These are phyloP conservation scores for Aspergillus fumigatus DNA, from an alignment of 2,329 filamentous ascomycete genomes.

Conservation along the genomic window DNA sequence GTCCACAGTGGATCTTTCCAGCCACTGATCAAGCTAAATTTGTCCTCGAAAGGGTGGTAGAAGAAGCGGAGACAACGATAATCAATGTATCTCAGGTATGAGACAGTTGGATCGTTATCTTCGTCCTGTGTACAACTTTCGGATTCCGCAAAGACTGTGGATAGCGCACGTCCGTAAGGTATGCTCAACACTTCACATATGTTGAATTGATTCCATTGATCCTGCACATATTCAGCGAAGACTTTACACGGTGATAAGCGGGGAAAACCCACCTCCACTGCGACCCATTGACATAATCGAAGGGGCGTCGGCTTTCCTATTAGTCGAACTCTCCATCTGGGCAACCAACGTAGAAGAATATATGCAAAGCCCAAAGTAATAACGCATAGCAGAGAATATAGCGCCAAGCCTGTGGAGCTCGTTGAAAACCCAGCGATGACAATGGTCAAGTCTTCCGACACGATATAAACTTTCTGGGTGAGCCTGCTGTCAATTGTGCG, in stretches of 20 bases:
- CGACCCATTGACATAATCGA: constrained; percentile 79
- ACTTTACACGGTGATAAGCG: neutral
- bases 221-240: constrained; percentile 46
- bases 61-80: constrained; percentile 94
- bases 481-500: constrained; percentile 58
- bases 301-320: constrained; percentile 67
- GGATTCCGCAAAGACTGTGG: constrained; percentile 51
- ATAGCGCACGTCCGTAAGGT: constrained; percentile 58
- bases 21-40: constrained; percentile 76
- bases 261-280: constrained; percentile 64
- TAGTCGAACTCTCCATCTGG: constrained; percentile 75
- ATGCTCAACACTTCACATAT: constrained; percentile 64
- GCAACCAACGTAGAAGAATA: constrained; percentile 84
- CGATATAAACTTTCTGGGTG: constrained; percentile 89
- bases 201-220: constrained; percentile 91
- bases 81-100: constrained; percentile 70
- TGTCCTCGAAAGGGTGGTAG: constrained; percentile 84
- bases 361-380: constrained; percentile 73
- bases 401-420: constrained; percentile 60
- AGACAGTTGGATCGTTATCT: constrained; percentile 69
- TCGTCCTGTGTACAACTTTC: constrained; percentile 60
- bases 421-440: constrained; percentile 89
- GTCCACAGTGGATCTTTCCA: constrained; percentile 96
- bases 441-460: constrained; percentile 89
- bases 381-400: constrained; percentile 68